Evolutionary conservation across 495 filamentous ascomycete genomes (phyloP), one percentile per base, ranked within the genome.

Genomic region (Hyphodiscus hymeniophilus): DNA sequence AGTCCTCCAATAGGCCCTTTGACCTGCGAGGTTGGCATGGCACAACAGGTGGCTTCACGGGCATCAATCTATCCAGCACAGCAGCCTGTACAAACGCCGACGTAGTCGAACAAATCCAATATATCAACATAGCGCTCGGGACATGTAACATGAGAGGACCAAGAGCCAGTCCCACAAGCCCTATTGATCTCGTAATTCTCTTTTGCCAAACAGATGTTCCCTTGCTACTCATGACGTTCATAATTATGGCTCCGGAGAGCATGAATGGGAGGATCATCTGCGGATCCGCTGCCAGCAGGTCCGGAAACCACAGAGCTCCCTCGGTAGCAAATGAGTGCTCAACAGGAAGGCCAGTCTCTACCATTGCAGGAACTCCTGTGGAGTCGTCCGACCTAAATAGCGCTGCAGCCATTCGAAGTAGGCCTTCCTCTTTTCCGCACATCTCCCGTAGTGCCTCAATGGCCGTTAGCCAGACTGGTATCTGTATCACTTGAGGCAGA

Each of bases 271-370:
- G 71, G 17, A 79, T 52, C n/a, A 79, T 68, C 20, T 74, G 73
- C 1, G 85, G 75, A 59, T 96, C 90, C 18, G 82, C 67, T 5
- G 66, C 69, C 12, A 82, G 69, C 4, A 97, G 76, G 63, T 95
- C 75, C 3, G 76, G 72, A 60, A 92, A 90, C 88, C 89, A 97
- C 6, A 88, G 69, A 3, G 76, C 76, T 10, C 90, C 90, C 52
- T 87, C 90, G 1, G 64, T 66, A 0, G 73, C 72, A 5, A 91
- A 58, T 18, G 71, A 66, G 0, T 75, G 73, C 54, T 87, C 78
- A 3, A 59, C 41, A 17, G 39, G 45, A n/a, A 48, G 45, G 36
- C 30, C 45, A 20, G 18, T 28, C 3, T 31, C 45, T 18, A 48
- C 41, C 26, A 7, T 31, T 22, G n/a, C n/a, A n/a, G n/a, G n/a